phyloP scores from a whole-genome alignment of 2,329 filamentous ascomycete genomes.

The Aspergillus chevalieri region DNA sequence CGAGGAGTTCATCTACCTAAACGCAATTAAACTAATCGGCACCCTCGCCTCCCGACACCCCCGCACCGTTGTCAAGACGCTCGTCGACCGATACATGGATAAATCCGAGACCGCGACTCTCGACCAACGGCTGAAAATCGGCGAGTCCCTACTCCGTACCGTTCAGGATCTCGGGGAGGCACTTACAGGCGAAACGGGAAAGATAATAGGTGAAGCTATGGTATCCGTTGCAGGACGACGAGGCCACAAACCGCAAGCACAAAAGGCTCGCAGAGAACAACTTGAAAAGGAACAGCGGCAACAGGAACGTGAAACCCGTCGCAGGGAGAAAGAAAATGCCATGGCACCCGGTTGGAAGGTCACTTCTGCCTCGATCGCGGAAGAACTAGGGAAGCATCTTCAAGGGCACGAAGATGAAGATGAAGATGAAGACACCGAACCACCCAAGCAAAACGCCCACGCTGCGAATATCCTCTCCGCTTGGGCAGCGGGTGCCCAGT shows the following conservation, averaged over 20 bases:
- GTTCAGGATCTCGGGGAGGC: slow-evolving; percentile 36
- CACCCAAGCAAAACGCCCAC: slow-evolving; percentile 27
- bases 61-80: slow-evolving; percentile 34
- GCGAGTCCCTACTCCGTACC: slow-evolving; percentile 37
- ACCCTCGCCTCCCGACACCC: slow-evolving; percentile 37
- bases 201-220: slow-evolving; percentile 34
- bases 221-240: slow-evolving; percentile 36
- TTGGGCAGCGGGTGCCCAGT: slow-evolving; percentile 34
- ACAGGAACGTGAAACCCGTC: slow-evolving; percentile 24
- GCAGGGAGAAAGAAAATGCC: slow-evolving; percentile 14
- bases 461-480: slow-evolving; percentile 34
- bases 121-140: slow-evolving; percentile 37
- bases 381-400: slow-evolving; percentile 1
- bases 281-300: slow-evolving; percentile 21
- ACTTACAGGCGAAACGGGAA: slow-evolving; percentile 32
- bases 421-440: slow-evolving; percentile 29
- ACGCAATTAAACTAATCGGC: slow-evolving; percentile 38
- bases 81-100: slow-evolving; percentile 37
- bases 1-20: slow-evolving; percentile 41
- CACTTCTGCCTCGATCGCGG: slow-evolving; percentile 11
- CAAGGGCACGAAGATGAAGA: slow-evolving; percentile 19
- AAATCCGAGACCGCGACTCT: slow-evolving; percentile 29
- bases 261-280: slow-evolving; percentile 21
- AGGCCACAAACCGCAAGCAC: slow-evolving; percentile 30
- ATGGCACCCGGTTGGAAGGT: slow-evolving; percentile 27